Evolutionary conservation across 225 moss, liverwort and hornwort species (phyloP).

Genomic region (Climacium dendroides): DNA sequence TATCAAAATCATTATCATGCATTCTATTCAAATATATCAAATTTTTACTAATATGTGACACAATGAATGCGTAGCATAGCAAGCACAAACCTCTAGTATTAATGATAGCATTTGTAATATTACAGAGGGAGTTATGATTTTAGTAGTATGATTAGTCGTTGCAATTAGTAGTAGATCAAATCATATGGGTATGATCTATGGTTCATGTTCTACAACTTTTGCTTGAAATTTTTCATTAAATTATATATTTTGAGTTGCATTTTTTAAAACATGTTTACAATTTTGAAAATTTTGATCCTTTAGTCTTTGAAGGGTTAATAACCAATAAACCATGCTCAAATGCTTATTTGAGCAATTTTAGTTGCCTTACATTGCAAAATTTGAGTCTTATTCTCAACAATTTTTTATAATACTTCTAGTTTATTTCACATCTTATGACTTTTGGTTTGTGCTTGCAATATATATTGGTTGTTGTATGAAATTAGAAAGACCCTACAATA

Average conservation of each 20-base stretch:
- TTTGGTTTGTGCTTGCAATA: fast-evolving
- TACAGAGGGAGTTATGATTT: too few species aligned
- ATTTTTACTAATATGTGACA: too few species aligned
- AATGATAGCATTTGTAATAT: too few species aligned
- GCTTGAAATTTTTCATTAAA: neutral
- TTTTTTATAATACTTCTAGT: fast-evolving
- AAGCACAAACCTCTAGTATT: too few species aligned
- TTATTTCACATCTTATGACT: neutral
- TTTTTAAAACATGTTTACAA: too few species aligned
- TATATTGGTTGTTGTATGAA: too few species aligned
- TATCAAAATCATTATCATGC: too few species aligned
- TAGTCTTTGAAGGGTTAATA: neutral
- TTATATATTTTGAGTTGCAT: too few species aligned
- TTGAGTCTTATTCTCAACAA: fast-evolving
- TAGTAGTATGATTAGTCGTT: too few species aligned
- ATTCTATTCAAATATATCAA: too few species aligned
- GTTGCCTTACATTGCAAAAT: neutral
- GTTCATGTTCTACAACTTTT: neutral
- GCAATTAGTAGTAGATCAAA: neutral
- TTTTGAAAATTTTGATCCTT: neutral
- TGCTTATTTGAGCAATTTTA: neutral
- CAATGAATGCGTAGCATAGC: too few species aligned
- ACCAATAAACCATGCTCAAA: neutral
- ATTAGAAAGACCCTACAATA: neutral
- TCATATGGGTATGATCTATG: neutral